Evolutionary conservation across 495 filamentous ascomycete genomes (phyloP), one percentile per base, ranked within the genome.

Genomic region (Parathielavia hyrcaniae): DNA sequence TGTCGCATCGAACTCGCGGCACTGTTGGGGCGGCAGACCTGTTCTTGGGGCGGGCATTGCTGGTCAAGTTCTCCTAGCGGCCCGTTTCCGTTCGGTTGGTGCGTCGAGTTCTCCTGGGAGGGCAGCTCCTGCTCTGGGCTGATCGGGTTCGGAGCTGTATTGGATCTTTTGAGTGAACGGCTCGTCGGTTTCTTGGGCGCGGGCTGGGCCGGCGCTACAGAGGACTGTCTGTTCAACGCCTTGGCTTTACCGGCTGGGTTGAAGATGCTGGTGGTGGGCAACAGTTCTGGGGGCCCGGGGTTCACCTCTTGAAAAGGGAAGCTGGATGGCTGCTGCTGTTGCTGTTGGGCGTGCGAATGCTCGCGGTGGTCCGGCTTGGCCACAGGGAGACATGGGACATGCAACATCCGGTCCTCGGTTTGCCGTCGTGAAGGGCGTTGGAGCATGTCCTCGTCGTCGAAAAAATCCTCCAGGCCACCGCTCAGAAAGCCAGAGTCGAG

Each of bases 401-500:
- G 57, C 8, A 51, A 43, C 40, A 51, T 51, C 39, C 36, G 59
- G n/a, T 64, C 61, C 19, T 65, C 53, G n/a, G 40, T 50, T 32
- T 61, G 64, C 7, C 19, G 60, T 47, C 49, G 58, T 14, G 66
- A 49, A 3, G 68, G 46, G 43, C 64, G 50, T 32, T 61, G 61
- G 32, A 69, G 26, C 2, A 64, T 39, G 2, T 65, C 59, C 7
- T 74, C 74, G 40, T 74, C 76, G 48, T 74, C 76, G 48, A 77
- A 77, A 0, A 72, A 52, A 43, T 89, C 83, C 19, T 88, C 84
- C 14, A 88, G 67, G 0, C 80, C 79, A 8, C 82, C 86, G 69
- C 86, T 91, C 86, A 90, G 88, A 64, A 90, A 91, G 0, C 87
- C 87, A 11, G 87, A 91, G 67, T 95, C 89, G 13, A 79, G 74